Conservation (phyloP, 225 moss, liverwort and hornwort species). For the Lunularia cruciata region DNA sequence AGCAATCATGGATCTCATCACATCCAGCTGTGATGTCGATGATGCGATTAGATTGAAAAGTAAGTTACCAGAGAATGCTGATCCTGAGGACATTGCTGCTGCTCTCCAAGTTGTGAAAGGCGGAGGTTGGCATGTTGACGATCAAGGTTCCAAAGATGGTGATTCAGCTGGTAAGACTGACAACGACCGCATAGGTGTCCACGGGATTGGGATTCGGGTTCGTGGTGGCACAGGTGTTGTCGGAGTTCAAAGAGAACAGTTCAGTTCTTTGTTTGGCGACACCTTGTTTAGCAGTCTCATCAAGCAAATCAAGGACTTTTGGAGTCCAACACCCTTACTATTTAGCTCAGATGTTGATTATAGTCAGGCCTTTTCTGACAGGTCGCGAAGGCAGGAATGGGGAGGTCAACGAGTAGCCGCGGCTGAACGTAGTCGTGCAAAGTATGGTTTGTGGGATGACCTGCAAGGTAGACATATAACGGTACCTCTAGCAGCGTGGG, state of each 20-base stretch:
- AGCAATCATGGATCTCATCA: conserved; percentile 95
- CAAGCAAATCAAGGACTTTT: conserved; percentile 12
- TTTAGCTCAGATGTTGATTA: conserved; percentile 1
- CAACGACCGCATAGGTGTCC: conserved; percentile 61
- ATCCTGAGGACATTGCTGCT: conserved; percentile 82
- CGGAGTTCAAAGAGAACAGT: conserved; percentile 57
- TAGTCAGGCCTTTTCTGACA: conserved; percentile 24
- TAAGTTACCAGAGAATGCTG: conserved; percentile 90
- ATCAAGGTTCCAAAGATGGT: conserved; percentile 42
- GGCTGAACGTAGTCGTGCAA: conserved; percentile 17
- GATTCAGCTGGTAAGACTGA: conserved; percentile 54
- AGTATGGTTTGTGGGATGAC: conserved; percentile 97
- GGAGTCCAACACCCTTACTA: conserved; percentile 11
- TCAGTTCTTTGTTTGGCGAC: conserved; percentile 8
- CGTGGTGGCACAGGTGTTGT: conserved; percentile 79
- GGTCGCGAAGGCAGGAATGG: conserved; percentile 16
- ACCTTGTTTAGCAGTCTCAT: conserved; percentile 2
- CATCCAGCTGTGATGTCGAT: conserved; percentile 76
- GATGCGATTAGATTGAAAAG: conserved; percentile 59
- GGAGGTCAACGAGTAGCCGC: conserved; percentile 15
- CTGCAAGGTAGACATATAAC: conserved; percentile 84
- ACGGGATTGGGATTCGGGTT: conserved; percentile 76
- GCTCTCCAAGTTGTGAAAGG: conserved; percentile 78
- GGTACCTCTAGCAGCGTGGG: conserved; percentile 97
- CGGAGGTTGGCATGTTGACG: conserved; percentile 74